Percentiles rank a stretch among this genome's conserved stretches.
These are phyloP conservation scores for Pythium guiyangense DNA, from an alignment of 352 stramenopile genomes.

Conservation along the genomic window DNA sequence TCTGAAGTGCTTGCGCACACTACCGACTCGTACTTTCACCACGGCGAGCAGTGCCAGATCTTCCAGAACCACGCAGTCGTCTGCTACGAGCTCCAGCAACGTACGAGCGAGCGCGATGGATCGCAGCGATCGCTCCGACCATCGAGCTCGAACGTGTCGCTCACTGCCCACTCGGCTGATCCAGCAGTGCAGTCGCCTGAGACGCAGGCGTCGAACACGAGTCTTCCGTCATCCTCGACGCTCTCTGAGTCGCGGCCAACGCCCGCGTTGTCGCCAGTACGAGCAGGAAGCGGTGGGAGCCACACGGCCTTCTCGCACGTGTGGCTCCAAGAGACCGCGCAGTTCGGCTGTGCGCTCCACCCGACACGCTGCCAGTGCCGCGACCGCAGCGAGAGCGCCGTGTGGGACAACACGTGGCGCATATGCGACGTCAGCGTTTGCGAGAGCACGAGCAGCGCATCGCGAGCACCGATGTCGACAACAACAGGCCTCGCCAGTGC, in stretches of 20 bases:
- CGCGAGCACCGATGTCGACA: not conserved
- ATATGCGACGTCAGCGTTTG: slow-evolving; percentile 12
- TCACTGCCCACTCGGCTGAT: too few relatives aligned
- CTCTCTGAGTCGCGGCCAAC: not conserved
- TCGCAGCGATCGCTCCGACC: not conserved
- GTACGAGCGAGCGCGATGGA: not conserved
- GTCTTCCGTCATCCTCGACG: too few relatives aligned
- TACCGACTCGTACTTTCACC: slow-evolving; percentile 11
- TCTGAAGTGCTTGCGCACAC: not conserved
- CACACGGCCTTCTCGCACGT: slow-evolving; percentile 4
- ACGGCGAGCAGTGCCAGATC: slow-evolving; percentile 12
- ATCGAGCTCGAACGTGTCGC: too few relatives aligned
- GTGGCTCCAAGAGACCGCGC: slow-evolving; percentile 7
- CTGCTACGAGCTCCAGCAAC: slow-evolving; percentile 20
- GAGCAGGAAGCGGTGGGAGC: not conserved
- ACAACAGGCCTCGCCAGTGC: not conserved
- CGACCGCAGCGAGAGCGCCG: not conserved
- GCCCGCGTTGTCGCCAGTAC: not conserved
- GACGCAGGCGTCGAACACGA: too few relatives aligned
- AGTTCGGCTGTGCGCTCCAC: not conserved
- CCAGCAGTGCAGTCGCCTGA: too few relatives aligned
- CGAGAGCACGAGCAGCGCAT: not conserved
- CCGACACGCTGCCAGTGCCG: slow-evolving; percentile 5
- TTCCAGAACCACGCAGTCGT: slow-evolving; percentile 18
- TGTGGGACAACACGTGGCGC: slow-evolving; percentile 16